phyloP scores from a whole-genome alignment of 768 basidiomycete genomes.

The Termitomyces sp. region DNA sequence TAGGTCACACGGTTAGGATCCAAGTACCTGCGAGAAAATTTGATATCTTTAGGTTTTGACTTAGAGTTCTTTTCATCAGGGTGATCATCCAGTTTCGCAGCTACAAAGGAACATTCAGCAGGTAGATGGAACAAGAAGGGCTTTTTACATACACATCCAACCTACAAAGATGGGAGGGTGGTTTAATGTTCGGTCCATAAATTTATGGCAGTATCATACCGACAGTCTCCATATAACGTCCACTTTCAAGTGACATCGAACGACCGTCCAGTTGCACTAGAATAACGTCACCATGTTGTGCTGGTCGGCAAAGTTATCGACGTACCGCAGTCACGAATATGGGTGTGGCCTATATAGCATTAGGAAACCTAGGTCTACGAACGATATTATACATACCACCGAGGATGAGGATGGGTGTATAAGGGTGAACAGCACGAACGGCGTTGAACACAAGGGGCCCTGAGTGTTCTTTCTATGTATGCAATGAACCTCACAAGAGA shows the following conservation, averaged over 20 bases:
- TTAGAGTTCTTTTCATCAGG: background rate
- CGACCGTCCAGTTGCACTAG: slow-evolving; percentile 64
- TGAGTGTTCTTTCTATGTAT: slow-evolving; percentile 17
- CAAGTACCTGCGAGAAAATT: slow-evolving; percentile 68
- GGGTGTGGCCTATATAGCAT: slow-evolving; percentile 49
- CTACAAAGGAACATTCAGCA: slow-evolving; percentile 19
- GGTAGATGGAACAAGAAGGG: background rate
- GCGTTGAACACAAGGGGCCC: slow-evolving; percentile 74
- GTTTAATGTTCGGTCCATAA: background rate
- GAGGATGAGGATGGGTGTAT: slow-evolving; percentile 77
- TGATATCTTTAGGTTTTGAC: slow-evolving; percentile 41
- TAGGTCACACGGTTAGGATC: slow-evolving; percentile 78
- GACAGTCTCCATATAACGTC: slow-evolving; percentile 91
- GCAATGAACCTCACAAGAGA: background rate
- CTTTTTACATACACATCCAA: slow-evolving; percentile 53
- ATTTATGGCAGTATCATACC: slow-evolving; percentile 36
- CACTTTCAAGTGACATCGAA: slow-evolving; percentile 76
- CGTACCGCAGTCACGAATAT: slow-evolving; percentile 75
- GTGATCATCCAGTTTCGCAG: slow-evolving; percentile 35
- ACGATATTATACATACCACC: slow-evolving; percentile 43
- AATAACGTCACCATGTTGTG: background rate
- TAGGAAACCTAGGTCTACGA: background rate
- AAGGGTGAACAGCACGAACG: slow-evolving; percentile 65
- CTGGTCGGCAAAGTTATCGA: slow-evolving; percentile 10
- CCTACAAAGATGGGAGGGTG: slow-evolving; percentile 24